Evolutionary conservation across 176 grass and related monocot species (phyloP).

Genomic region (Triticum monococcum): DNA sequence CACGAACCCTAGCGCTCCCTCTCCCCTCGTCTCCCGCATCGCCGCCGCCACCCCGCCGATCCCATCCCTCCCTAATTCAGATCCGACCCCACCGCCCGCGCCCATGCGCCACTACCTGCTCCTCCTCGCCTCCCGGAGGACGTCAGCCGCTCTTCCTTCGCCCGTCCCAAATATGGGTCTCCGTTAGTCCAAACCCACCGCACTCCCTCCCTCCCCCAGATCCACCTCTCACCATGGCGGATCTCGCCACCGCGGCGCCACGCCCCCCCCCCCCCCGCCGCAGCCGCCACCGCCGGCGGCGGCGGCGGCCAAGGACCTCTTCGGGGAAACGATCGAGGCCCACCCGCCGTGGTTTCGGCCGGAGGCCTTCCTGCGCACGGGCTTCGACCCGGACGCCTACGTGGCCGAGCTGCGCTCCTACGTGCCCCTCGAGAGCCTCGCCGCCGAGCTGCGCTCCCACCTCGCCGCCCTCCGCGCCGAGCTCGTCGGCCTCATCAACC

Average conservation of each 20-base stretch:
- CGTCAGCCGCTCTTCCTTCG: no score
- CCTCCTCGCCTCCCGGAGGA: no score
- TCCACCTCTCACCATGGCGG: conserved; percentile 37
- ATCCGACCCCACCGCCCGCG: no score
- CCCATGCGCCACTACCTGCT: no score
- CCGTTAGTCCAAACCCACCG: not conserved
- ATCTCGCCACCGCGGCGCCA: conserved; percentile 28
- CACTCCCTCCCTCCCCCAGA: not conserved
- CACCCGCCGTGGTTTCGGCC: conserved; percentile 83
- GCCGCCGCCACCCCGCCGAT: no score
- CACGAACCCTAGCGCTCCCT: no score
- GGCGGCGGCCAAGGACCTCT: conserved; percentile 68
- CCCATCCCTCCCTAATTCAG: no score
- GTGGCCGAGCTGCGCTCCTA: conserved; percentile 28
- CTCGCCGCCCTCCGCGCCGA: conserved; percentile 25
- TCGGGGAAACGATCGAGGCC: conserved; percentile 86
- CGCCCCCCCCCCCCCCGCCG: not conserved
- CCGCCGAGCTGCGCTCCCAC: conserved; percentile 68
- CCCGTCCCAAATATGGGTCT: not conserved
- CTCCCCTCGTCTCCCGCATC: no score
- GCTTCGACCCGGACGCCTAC: conserved; percentile 81
- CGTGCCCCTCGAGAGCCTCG: no score
- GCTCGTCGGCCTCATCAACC: no score
- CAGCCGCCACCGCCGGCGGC: not conserved
- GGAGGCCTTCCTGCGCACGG: conserved; percentile 53